Base-by-base conservation (phyloP, 2,329 filamentous ascomycete species). In the Botrytis paeoniae region DNA sequence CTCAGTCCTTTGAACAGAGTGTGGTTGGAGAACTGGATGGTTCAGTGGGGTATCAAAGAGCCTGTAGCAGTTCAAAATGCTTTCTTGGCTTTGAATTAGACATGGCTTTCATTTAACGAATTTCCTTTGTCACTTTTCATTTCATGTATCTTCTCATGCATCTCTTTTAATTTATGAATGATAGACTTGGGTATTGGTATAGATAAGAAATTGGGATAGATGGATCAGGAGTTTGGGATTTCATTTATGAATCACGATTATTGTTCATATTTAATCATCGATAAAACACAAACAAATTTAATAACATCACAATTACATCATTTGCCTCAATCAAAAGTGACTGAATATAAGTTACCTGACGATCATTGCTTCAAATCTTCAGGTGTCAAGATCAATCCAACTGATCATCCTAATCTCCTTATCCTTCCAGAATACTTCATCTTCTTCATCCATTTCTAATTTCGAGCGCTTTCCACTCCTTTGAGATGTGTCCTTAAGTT, bases 11-110 rank as follows among this genome's bases (percentile, higher is more conserved):
- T 88, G 32, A 85, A 83, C 14, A 78, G 80, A 2, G 81, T 82
- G 43, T 70, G 87, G 79, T 83, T 88, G 82, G 79, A 76, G 69
- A 83, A 84, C 61, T 88, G 85, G 85, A 86, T 85, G 73, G 75
- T 78, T 69, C 85, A 86, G 76, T 86, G 85, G 85, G 78, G 75
- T 0, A 83, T 81, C 22, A 70, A 72, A 37, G 41, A 45, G n/a
- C 61, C 70, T 32, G 35, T 8, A 29, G 61, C 61, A 2, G 25
- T 29, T 41, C 59, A 35, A n/a, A 45, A 71, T 51, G 3, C 12
- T 6, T 64, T 64, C 43, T 64, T 71, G 43, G 35, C 25, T 57
- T 45, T 66, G 70, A 66, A 71, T 62, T 71, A 66, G 32, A 39
- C 64, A 66, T 59, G 16, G n/a, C 35, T 39, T 35, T 39, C 18